Conservation (phyloP, 2,329 filamentous ascomycete genomes). For the Thielaviopsis ethacetica region DNA sequence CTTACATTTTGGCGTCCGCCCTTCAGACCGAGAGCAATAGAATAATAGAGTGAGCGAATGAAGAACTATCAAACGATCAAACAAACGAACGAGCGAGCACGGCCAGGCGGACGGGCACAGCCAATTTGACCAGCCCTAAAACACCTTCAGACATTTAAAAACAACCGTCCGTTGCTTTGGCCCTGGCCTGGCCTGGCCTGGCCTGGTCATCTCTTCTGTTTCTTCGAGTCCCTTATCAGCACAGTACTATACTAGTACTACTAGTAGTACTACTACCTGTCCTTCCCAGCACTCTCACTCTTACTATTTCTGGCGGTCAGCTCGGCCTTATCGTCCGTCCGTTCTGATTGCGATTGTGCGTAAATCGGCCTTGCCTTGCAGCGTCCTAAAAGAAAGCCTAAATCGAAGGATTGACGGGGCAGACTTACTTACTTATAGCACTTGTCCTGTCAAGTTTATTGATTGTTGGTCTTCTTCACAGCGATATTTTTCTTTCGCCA, state of each 20-base stretch:
- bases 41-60: neutral
- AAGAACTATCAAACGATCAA: too few relatives aligned
- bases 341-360: neutral
- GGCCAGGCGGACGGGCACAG: neutral
- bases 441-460: neutral
- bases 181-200: too few relatives aligned
- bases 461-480: neutral
- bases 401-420: neutral
- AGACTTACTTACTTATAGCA: too few relatives aligned
- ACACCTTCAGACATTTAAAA: neutral
- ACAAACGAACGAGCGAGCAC: neutral
- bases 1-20: neutral
- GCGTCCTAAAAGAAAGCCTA: neutral
- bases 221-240: neutral
- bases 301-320: neutral
- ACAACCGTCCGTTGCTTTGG: neutral
- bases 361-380: neutral
- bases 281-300: neutral
- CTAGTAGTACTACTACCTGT: too few relatives aligned
- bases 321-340: constrained; percentile 3
- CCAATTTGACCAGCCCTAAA: neutral
- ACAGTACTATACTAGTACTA: too few relatives aligned
- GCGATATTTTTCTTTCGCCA: too few relatives aligned
- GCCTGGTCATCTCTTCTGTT: neutral
- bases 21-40: neutral